Base-by-base conservation (phyloP, 2,329 filamentous ascomycete species). In the Coleophoma crateriformis region DNA sequence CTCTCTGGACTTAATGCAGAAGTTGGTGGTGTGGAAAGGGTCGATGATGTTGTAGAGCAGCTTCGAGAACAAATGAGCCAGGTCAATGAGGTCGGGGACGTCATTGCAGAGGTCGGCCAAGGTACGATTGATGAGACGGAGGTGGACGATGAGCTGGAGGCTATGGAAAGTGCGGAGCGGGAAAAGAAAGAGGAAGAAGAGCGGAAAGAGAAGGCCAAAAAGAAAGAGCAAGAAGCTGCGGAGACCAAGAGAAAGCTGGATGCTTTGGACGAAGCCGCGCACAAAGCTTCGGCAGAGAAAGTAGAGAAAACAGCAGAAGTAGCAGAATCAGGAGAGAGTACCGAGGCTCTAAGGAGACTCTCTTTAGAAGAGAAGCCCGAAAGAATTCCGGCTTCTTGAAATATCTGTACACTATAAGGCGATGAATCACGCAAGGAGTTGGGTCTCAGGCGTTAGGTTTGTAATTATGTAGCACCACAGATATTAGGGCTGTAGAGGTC, bases 81-180 rank as follows among this genome's bases (percentile, higher is more conserved):
- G 59, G 83, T 86, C 20, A 90, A 96, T 63, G 92, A 97, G 70
- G 80, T 97, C 19, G 82, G 83, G 27, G 81, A 78, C 49, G 84
- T 92, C 38, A 78, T 97, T 54, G 82, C 84, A 47, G 89, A 94
- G 58, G 68, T 69, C 7, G 62, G 64, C 4, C 58, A 63, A 41
- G 75, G 71, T 12, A 71, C 69, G 54, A 74, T 95, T 33, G 89
- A 96, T 65, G 91, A 96, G 62, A 77, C 64, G 17, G 91, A 95
- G 65, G 81, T 97, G 49, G 90, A 96, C 58, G 87, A 92, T 52
- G 92, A 96, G 71, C 76, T 97, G 43, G 86, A 87, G 57, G 84
- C 77, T 3, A 72, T 99, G 71, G 84, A 79, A 62, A 65, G 61
- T 48, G 69, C 75, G 49, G 73, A 70, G 44, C 71, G 75, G 54